Evolutionary conservation across 805 yeast genomes (phyloP).

Genomic region (Kuraishia piskuri): DNA sequence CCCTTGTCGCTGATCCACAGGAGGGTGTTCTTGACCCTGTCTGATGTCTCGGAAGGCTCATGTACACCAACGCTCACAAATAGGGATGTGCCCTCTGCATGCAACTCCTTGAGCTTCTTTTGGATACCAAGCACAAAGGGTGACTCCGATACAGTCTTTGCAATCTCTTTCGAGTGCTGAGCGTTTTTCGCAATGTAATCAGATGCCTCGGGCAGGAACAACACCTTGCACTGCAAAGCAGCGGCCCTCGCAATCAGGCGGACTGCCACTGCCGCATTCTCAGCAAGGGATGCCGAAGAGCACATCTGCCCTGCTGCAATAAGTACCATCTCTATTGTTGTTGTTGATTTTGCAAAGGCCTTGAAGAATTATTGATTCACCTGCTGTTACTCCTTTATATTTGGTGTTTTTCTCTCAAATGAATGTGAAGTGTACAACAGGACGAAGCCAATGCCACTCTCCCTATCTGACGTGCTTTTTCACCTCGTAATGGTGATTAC

Average conservation of each 20-base stretch:
- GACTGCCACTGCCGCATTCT: conserved; percentile 53
- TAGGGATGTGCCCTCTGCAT: conserved; percentile 30
- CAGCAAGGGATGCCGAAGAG: conserved; percentile 52
- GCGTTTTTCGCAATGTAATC: conserved; percentile 77
- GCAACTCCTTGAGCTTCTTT: conserved; percentile 32
- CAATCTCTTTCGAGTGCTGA: conserved; percentile 54
- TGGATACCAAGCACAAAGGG: conserved; percentile 36
- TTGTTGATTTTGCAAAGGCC: too few species aligned
- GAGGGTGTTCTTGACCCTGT: conserved; percentile 60
- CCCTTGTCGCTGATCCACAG: conserved; percentile 67
- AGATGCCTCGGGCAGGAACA: conserved; percentile 90
- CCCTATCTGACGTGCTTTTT: neutral
- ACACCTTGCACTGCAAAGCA: conserved; percentile 46
- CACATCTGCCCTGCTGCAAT: conserved; percentile 86
- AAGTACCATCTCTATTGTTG: conserved; percentile 31
- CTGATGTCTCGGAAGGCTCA: conserved; percentile 48
- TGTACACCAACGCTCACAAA: conserved; percentile 85
- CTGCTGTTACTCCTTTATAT: too few species aligned
- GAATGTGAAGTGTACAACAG: too few species aligned
- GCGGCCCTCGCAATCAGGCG: conserved; percentile 59
- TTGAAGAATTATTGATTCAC: too few species aligned
- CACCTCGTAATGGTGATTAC: neutral
- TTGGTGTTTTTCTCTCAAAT: too few species aligned
- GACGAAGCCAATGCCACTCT: too few species aligned
- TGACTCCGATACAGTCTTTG: conserved; percentile 32